These are phyloP conservation scores for Buddleja alternifolia DNA, from an alignment of 257 asterid genomes.

Conservation along the genomic window DNA sequence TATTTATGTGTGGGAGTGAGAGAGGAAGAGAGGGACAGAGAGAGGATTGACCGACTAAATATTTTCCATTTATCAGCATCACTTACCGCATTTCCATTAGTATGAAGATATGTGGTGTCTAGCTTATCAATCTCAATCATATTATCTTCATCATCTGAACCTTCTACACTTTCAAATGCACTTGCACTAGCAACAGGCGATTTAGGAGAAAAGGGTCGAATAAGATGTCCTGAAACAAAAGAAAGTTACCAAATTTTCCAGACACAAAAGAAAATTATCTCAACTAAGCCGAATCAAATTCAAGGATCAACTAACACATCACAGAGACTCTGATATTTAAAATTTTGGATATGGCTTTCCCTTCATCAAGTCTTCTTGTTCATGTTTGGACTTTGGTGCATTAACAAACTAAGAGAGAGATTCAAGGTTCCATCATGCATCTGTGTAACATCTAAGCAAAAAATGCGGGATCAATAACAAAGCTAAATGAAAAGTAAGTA, in stretches of 20 bases:
- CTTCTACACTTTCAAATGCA: conserved; percentile 75
- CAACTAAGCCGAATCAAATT: conserved; percentile 2
- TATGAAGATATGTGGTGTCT: conserved; percentile 49
- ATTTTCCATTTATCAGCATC: background rate
- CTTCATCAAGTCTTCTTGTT: no score
- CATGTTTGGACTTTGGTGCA: no score
- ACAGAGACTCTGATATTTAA: background rate
- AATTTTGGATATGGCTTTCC: no score
- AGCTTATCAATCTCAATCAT: conserved; percentile 44
- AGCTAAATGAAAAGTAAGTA: no score
- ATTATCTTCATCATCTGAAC: conserved; percentile 72
- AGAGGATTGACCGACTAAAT: background rate
- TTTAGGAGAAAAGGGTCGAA: conserved; percentile 67
- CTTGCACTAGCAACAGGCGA: conserved; percentile 73
- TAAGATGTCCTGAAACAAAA: conserved; percentile 41
- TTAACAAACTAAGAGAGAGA: no score
- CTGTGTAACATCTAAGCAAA: no score
- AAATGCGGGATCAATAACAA: no score
- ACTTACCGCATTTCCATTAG: conserved; percentile 63
- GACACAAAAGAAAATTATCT: background rate
- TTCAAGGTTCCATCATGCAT: no score
- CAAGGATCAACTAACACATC: background rate
- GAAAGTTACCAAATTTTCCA: conserved; percentile 18
- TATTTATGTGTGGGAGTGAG: conserved; percentile 1
- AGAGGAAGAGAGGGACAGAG: background rate